Percentiles rank a stretch among this genome's conserved stretches.
These are phyloP conservation scores for Plasmodiophora brassicae DNA, from an alignment of 208 protist species.

Conservation along the genomic window DNA sequence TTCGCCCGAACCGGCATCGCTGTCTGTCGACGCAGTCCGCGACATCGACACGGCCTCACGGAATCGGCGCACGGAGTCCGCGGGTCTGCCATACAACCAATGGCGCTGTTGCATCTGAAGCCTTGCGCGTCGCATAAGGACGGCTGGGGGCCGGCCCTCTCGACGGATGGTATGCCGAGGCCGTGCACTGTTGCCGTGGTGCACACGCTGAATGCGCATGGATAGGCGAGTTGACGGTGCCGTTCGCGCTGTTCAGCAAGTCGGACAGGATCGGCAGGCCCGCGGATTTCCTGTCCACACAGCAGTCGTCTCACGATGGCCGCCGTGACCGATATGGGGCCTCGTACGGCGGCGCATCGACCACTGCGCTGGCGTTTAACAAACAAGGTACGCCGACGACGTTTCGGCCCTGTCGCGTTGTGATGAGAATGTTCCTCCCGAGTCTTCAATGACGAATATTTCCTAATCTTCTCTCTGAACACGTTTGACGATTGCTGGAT, in stretches of 20 bases:
- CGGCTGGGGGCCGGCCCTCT: neutral
- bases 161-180: neutral
- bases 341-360: neutral
- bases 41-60: too few relatives aligned
- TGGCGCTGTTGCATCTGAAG: neutral
- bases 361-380: neutral
- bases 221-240: neutral
- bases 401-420: neutral
- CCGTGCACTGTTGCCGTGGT: neutral
- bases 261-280: neutral
- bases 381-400: neutral
- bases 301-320: neutral
- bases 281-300: neutral
- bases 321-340: neutral
- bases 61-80: too few relatives aligned
- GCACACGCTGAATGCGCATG: neutral
- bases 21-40: too few relatives aligned
- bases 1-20: too few relatives aligned
- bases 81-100: too few relatives aligned
- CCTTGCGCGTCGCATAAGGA: neutral
- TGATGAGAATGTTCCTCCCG: neutral
- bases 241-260: slow-evolving; percentile 24
- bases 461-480: slow-evolving; percentile 32
- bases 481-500: neutral
- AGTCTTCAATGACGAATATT: neutral